Evolutionary conservation across 768 basidiomycete genomes (phyloP), one percentile per base, ranked within the genome.

Genomic region (Peribolospora baueri): DNA sequence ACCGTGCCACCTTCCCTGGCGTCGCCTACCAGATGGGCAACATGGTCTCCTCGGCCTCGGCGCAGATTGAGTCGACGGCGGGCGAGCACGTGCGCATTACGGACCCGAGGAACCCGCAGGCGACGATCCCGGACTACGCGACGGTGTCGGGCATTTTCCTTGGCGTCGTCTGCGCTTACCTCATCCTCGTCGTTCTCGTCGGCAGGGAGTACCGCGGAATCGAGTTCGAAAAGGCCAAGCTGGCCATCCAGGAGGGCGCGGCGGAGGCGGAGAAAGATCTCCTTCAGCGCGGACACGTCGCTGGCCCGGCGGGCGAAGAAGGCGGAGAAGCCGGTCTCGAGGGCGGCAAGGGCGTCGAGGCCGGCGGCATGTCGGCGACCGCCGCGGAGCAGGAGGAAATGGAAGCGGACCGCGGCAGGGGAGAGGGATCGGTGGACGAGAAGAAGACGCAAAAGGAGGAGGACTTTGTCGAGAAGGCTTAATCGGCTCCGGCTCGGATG

Each of bases 1-100:
- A 87, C 73, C 74, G 87, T 55, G 82, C 84, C 3, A 81, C 81
- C 2, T 87, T 85, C 72, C 81, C 82, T 45, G 85, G 85, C 56
- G 76, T 84, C 0, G 76, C 81, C 3, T 88, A 87, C 67, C 85
- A 86, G 61, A 61, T 86, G 37, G 83, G 85, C 47, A 85, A 83
- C 67, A 77, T 77, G 75, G 72, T 82, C 10, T 80, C 79, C 0
- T 75, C 78, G 0, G 80, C 82, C 5, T 80, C 80, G 0, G 76
- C 81, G 0, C 81, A 84, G 62, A 83, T 87, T 56, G 83, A 85
- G 74, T 75, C 82, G 0, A 67, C 56, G 73, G 82, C 76, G 40
- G 84, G 82, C 14, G 71, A 73, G 39, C 68, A 78, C 55, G 67
- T 81, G 39, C 65, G 68, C 55, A 78, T 74, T 0, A 75, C 71